Evolutionary conservation across 768 basidiomycete species (phyloP).

Genomic region (Omphalotus guepiniiformis): DNA sequence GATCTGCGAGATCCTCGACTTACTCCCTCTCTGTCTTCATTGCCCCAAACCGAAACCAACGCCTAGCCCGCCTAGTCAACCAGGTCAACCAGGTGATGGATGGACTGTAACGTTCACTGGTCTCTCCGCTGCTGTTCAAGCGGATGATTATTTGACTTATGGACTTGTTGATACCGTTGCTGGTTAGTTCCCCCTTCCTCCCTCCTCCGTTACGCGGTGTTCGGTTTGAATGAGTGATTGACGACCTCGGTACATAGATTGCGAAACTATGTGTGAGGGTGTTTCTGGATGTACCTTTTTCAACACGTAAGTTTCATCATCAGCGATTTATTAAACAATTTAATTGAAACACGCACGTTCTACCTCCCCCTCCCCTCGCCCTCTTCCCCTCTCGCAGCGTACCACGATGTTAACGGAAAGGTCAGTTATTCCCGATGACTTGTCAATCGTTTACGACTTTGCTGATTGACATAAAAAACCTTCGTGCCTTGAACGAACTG

Average conservation of each 20-base stretch:
- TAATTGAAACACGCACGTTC: too few species aligned
- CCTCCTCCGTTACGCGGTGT: background rate
- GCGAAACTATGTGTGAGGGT: conserved; percentile 27
- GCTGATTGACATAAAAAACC: too few species aligned
- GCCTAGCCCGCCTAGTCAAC: conserved; percentile 13
- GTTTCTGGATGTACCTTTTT: conserved; percentile 28
- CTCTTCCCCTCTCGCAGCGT: conserved; percentile 18
- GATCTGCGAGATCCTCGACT: conserved; percentile 19
- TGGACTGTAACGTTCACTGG: conserved; percentile 24
- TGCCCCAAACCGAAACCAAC: conserved; percentile 14
- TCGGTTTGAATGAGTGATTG: background rate
- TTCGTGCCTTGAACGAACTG: too few species aligned
- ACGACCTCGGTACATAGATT: conserved; percentile 17
- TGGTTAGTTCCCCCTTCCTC: conserved; percentile 13
- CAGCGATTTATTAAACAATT: too few species aligned
- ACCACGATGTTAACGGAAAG: conserved; percentile 34
- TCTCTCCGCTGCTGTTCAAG: conserved; percentile 27
- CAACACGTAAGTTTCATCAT: conserved; percentile 27
- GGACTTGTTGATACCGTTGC: conserved; percentile 30
- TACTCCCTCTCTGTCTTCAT: conserved; percentile 22
- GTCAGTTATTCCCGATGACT: conserved; percentile 16
- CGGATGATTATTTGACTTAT: conserved; percentile 31
- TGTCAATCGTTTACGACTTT: too few species aligned
- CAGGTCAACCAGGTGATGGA: conserved; percentile 17
- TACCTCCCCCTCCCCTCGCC: background rate